Evolutionary conservation across 1,139 yeast species (phyloP).

Genomic region (Komagataea norvegica): DNA sequence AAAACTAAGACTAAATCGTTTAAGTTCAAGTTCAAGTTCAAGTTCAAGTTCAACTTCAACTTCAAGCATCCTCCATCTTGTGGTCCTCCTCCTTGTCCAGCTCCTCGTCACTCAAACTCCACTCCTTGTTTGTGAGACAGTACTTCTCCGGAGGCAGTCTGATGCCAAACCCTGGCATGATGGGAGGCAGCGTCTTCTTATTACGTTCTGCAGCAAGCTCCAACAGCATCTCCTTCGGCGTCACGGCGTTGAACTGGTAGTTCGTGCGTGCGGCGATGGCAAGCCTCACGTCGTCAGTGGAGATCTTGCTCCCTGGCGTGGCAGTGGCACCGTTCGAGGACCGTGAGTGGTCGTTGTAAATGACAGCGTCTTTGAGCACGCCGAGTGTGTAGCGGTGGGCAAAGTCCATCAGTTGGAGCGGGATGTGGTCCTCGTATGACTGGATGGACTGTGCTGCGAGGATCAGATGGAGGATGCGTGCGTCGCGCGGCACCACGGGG

Average conservation of each 20-base stretch:
- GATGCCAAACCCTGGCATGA: conserved; percentile 88
- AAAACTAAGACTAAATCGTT: too few species aligned
- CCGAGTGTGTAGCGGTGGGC: conserved; percentile 88
- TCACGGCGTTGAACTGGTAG: conserved; percentile 87
- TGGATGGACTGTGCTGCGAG: conserved; percentile 93
- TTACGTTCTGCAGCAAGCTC: conserved; percentile 92
- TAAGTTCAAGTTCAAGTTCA: too few species aligned
- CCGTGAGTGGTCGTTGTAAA: conserved; percentile 79
- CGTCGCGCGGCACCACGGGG: conserved; percentile 73
- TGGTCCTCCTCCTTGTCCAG: conserved; percentile 11
- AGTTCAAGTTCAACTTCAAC: too few species aligned
- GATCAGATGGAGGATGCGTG: conserved; percentile 79
- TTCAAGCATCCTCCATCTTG: conserved; percentile 2
- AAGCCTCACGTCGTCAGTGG: conserved; percentile 85
- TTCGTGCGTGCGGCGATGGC: conserved; percentile 93
- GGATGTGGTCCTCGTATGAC: conserved; percentile 91
- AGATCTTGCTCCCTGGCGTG: conserved; percentile 40
- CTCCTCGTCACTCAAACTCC: conserved; percentile 51
- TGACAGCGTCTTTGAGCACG: conserved; percentile 80
- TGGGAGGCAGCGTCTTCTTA: conserved; percentile 84
- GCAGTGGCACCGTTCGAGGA: conserved; percentile 36
- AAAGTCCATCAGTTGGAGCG: conserved; percentile 92
- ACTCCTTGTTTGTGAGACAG: conserved; percentile 80
- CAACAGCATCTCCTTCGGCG: conserved; percentile 83
- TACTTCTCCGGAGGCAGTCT: conserved; percentile 97